Evolutionary conservation across 2,329 filamentous ascomycete species (phyloP).

Genomic region (Trichoderma citrinoviride): DNA sequence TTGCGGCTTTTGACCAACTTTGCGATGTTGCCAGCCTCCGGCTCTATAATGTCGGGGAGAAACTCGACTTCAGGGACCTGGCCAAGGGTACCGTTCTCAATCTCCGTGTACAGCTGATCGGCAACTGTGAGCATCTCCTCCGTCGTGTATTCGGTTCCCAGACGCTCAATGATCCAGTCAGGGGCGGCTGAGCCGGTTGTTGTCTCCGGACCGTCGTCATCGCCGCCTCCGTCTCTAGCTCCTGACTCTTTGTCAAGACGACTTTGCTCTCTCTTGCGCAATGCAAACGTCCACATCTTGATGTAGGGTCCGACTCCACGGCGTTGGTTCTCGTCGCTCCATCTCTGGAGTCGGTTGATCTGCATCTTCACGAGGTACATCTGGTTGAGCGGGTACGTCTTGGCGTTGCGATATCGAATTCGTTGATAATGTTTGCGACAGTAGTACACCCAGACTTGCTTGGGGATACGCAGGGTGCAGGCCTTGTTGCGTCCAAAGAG

Average conservation of each 20-base stretch:
- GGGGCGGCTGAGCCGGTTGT: conserved; percentile 44
- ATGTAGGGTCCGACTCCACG: conserved; percentile 34
- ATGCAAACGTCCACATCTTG: conserved; percentile 56
- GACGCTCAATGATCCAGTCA: conserved; percentile 48
- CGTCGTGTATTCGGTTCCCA: conserved; percentile 48
- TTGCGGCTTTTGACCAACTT: conserved; percentile 28
- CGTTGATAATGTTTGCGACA: conserved; percentile 85
- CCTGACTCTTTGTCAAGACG: conserved; percentile 43
- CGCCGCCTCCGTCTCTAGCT: conserved; percentile 33
- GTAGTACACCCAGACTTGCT: conserved; percentile 69
- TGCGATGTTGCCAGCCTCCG: conserved; percentile 28
- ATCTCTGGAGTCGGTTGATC: conserved; percentile 59
- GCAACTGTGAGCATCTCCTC: conserved; percentile 48
- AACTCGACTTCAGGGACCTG: conserved; percentile 60
- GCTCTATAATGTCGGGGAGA: conserved; percentile 51
- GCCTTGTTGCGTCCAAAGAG: conserved; percentile 81
- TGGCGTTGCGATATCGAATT: conserved; percentile 63
- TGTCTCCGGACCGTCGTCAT: conserved; percentile 30
- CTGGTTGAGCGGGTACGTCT: conserved; percentile 60
- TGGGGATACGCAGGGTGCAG: conserved; percentile 68
- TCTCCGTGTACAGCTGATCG: conserved; percentile 44
- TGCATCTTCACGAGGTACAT: conserved; percentile 63
- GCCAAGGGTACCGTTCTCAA: conserved; percentile 41
- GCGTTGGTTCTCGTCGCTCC: conserved; percentile 53
- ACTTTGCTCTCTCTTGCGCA: conserved; percentile 63